Percentiles rank a stretch among this genome's conserved stretches.
Evolutionary conservation across 257 asterid genomes (phyloP).

Genomic region (Gynochthodes officinalis): DNA sequence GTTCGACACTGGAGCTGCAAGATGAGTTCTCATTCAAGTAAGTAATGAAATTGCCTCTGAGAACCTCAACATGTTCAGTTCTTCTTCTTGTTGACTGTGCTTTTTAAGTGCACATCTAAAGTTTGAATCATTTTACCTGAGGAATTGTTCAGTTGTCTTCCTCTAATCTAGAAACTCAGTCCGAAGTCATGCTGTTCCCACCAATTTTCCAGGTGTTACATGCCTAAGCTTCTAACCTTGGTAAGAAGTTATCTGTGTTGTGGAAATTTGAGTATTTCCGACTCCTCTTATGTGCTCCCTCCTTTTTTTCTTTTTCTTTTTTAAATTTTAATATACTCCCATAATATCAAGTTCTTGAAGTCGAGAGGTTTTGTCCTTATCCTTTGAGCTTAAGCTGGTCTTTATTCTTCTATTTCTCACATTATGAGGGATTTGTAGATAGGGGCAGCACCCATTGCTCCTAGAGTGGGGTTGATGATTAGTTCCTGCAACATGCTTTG

Average conservation of each 20-base stretch:
- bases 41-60: slow-evolving; percentile 11
- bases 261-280: background rate
- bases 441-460: background rate
- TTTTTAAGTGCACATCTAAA: background rate
- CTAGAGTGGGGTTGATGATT: background rate
- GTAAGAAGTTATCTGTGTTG: background rate
- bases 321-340: too few species aligned
- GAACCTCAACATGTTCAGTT: slow-evolving; percentile 7
- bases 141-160: background rate
- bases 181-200: background rate
- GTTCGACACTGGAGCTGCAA: slow-evolving; percentile 19
- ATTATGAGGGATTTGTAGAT: background rate
- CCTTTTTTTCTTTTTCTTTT: background rate
- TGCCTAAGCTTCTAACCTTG: slow-evolving; percentile 3
- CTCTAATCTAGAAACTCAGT: background rate
- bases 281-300: background rate
- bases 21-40: slow-evolving; percentile 20
- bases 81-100: slow-evolving; percentile 12
- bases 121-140: background rate
- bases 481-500: background rate
- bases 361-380: background rate
- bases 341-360: background rate
- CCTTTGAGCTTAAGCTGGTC: background rate
- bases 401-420: background rate
- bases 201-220: background rate